Evolutionary conservation across 108 stramenopile species (phyloP).

Genomic region (Cyclotella sp.): DNA sequence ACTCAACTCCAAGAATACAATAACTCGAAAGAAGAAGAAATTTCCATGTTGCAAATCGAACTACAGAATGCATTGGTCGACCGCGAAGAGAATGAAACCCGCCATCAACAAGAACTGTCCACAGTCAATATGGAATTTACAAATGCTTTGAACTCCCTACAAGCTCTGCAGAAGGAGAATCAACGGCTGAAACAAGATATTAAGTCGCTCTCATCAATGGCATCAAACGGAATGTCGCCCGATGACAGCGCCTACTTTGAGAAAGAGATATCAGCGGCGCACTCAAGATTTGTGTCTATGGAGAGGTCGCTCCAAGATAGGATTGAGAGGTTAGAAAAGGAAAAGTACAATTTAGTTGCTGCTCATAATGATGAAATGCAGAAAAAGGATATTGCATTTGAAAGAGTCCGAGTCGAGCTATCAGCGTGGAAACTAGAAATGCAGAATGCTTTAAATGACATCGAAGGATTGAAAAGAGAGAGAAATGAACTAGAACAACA

Average conservation of each 20-base stretch:
- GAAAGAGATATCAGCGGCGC: constrained; percentile 46
- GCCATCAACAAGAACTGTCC: constrained; percentile 40
- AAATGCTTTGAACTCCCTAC: constrained; percentile 34
- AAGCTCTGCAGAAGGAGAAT: constrained; percentile 43
- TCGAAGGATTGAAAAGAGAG: constrained; percentile 49
- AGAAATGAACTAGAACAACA: constrained; percentile 44
- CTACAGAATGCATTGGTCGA: constrained; percentile 22
- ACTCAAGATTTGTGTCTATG: constrained; percentile 54
- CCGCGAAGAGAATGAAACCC: constrained; percentile 24
- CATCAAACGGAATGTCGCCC: constrained; percentile 3
- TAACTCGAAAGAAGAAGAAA: constrained; percentile 2
- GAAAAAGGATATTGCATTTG: constrained; percentile 25
- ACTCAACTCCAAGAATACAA: constrained; percentile 17
- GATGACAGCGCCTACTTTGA: constrained; percentile 40
- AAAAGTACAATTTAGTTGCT: constrained; percentile 41
- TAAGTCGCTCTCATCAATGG: constrained; percentile 13
- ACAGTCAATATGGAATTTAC: constrained; percentile 41
- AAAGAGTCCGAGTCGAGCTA: constrained; percentile 40
- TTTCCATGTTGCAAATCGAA: constrained; percentile 28
- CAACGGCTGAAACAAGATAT: constrained; percentile 33
- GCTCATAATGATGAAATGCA: constrained; percentile 35
- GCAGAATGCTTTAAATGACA: constrained; percentile 59
- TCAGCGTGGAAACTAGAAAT: constrained; percentile 57
- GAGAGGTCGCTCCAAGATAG: constrained; percentile 47
- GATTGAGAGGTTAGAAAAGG: constrained; percentile 39